phyloP scores from a whole-genome alignment of 805 yeast species.

The Metschnikowia borealis region DNA sequence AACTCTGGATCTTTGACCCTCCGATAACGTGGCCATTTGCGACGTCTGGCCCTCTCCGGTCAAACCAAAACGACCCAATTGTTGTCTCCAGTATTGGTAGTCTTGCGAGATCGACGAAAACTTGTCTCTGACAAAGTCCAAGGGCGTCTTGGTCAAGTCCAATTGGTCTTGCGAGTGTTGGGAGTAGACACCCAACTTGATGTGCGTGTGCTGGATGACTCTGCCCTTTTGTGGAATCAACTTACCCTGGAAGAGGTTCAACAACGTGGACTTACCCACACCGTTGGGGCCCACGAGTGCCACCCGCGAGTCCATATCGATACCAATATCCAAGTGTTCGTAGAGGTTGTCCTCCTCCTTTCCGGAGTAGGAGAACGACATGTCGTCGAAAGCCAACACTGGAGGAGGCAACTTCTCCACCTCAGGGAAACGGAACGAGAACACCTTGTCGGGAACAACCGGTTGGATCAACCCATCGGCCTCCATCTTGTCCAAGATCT shows the following conservation, averaged over 20 bases:
- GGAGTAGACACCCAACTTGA: conserved; percentile 97
- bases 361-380: conserved; percentile 87
- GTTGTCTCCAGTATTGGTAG: conserved; percentile 98
- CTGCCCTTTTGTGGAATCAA: conserved; percentile 88
- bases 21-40: conserved; percentile 96
- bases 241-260: conserved; percentile 95
- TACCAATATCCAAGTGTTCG: conserved; percentile 91
- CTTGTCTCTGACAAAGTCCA: conserved; percentile 95
- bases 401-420: conserved; percentile 99
- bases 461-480: conserved; percentile 96
- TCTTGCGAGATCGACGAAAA: conserved; percentile 90
- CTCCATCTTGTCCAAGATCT: conserved; percentile 99
- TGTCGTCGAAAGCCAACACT: conserved; percentile 92
- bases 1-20: conserved; percentile 99
- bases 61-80: conserved; percentile 95
- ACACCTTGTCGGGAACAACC: conserved; percentile 89
- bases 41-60: conserved; percentile 99
- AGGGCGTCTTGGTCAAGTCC: conserved; percentile 90
- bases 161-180: conserved; percentile 99
- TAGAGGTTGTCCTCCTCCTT: conserved; percentile 81
- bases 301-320: conserved; percentile 98
- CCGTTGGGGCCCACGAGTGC: conserved; percentile 99
- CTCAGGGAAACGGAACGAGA: conserved; percentile 89
- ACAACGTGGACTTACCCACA: conserved; percentile 95
- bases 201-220: conserved; percentile 95